Evolutionary conservation across 2,329 filamentous ascomycete species (phyloP).

Genomic region (Sarocladium brachiariae): DNA sequence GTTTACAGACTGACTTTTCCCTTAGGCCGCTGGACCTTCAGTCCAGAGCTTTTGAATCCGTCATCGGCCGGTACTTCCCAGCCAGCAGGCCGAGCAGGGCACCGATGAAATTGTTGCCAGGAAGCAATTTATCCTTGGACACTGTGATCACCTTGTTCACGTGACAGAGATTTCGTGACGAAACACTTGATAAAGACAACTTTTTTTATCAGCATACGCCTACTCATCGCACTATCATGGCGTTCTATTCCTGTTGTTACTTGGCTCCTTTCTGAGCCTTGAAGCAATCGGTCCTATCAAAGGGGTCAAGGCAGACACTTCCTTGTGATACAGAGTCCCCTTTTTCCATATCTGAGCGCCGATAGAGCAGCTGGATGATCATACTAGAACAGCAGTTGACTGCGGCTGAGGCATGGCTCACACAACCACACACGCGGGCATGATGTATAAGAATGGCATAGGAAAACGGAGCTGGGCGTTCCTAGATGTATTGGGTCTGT

Average conservation of each 20-base stretch:
- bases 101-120: neutral
- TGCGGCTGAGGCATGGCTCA: no score
- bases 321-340: no score
- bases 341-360: no score
- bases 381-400: no score
- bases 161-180: neutral
- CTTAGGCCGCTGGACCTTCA: constrained; percentile 42
- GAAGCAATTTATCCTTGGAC: neutral
- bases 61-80: constrained; percentile 7
- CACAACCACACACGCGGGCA: no score
- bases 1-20: neutral
- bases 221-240: no score
- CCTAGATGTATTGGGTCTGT: neutral
- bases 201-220: neutral
- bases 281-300: no score
- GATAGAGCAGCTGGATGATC: no score
- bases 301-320: no score
- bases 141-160: no score
- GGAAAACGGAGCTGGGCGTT: constrained; percentile 4
- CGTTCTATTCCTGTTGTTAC: no score
- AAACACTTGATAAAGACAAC: neutral
- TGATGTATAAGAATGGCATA: neutral
- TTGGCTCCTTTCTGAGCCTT: no score
- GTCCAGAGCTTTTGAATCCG: constrained; percentile 24
- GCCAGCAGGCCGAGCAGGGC: neutral